phyloP scores from a whole-genome alignment of 495 filamentous ascomycete genomes.

The Lentithecium fluviatile region DNA sequence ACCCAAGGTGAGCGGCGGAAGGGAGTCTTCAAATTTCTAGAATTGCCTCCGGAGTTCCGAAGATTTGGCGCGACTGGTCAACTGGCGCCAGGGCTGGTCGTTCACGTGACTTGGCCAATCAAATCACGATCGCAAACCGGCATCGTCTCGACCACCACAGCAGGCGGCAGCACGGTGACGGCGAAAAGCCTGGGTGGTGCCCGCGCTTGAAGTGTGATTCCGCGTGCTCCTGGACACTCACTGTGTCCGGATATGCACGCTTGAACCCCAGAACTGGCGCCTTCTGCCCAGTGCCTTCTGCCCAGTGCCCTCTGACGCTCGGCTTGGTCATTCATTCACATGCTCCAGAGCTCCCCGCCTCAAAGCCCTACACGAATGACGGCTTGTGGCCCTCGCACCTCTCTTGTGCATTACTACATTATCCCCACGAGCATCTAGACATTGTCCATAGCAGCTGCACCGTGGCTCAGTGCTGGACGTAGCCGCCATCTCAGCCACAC shows the following conservation, averaged over 20 bases:
- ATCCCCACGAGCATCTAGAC: neutral
- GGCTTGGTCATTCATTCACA: conserved; percentile 9
- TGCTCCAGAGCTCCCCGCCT: neutral
- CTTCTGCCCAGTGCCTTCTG: too few relatives aligned
- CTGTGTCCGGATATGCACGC: too few relatives aligned
- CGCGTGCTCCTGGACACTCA: too few relatives aligned
- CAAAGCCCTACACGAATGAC: neutral
- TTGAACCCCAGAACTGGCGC: too few relatives aligned
- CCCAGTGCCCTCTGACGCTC: neutral
- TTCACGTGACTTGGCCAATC: conserved; percentile 23
- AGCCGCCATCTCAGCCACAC: neutral
- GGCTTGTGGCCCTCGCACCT: neutral
- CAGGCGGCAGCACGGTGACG: neutral
- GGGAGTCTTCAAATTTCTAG: conserved; percentile 6
- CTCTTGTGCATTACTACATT: neutral
- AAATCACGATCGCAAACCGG: conserved; percentile 17
- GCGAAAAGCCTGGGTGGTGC: neutral
- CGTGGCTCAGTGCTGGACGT: neutral
- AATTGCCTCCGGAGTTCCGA: conserved; percentile 14
- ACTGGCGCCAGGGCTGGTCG: neutral
- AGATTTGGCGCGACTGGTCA: neutral
- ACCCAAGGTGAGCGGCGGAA: neutral
- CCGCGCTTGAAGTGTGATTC: too few relatives aligned
- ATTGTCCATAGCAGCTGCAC: neutral
- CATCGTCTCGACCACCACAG: neutral